Conservation (phyloP, 768 basidiomycete species). For the Rossbeevera mucosa region DNA sequence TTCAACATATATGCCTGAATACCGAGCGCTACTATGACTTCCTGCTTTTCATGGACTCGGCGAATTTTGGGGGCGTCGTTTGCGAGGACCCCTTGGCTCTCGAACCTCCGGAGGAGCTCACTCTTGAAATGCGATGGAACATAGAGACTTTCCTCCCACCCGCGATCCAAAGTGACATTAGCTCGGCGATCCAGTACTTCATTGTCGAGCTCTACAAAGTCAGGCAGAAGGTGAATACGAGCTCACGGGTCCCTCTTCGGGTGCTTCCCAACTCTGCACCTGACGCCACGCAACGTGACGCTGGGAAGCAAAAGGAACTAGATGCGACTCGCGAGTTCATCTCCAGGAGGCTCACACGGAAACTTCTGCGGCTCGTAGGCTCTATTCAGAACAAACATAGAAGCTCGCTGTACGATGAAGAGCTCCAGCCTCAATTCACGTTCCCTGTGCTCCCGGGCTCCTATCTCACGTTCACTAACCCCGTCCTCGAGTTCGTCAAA, state of each 20-base stretch:
- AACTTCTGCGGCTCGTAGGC: slow-evolving; percentile 66
- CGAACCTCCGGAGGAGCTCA: slow-evolving; percentile 63
- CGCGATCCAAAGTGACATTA: slow-evolving; percentile 75
- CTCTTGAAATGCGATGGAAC: slow-evolving; percentile 88
- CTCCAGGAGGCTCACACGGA: slow-evolving; percentile 72
- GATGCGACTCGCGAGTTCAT: slow-evolving; percentile 74
- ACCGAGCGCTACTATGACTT: slow-evolving; percentile 92
- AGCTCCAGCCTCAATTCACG: slow-evolving; percentile 50
- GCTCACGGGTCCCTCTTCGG: slow-evolving; percentile 65
- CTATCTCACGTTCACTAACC: slow-evolving; percentile 71
- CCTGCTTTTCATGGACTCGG: slow-evolving; percentile 91
- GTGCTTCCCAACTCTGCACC: slow-evolving; percentile 61
- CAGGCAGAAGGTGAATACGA: slow-evolving; percentile 57
- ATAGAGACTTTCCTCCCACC: slow-evolving; percentile 84
- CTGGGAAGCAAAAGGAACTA: slow-evolving; percentile 62
- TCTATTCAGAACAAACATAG: slow-evolving; percentile 57
- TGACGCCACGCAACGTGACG: slow-evolving; percentile 62
- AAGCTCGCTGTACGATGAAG: slow-evolving; percentile 54
- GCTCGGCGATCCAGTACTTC: slow-evolving; percentile 68
- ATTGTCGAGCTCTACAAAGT: slow-evolving; percentile 80
- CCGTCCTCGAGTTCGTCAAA: slow-evolving; percentile 86
- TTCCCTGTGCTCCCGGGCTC: slow-evolving; percentile 91
- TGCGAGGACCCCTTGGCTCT: slow-evolving; percentile 72
- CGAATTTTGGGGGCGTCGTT: slow-evolving; percentile 88
- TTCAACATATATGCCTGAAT: slow-evolving; percentile 85